Conservation (phyloP, 345 rosid genomes). For the Sapria himalayana region DNA sequence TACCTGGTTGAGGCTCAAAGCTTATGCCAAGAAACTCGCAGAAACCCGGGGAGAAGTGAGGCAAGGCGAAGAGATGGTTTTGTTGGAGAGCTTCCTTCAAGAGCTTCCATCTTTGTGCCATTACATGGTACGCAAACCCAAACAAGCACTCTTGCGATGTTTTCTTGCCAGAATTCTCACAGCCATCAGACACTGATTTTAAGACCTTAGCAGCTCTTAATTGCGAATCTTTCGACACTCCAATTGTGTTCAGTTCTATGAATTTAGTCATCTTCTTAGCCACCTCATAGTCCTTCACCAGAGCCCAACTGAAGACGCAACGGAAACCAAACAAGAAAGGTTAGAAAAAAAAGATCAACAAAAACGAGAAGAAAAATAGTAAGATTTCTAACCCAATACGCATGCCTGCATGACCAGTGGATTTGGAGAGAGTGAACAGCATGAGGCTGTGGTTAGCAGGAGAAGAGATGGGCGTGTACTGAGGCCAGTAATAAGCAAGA, state of each 20-base stretch:
- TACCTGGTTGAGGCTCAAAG: conserved; percentile 60
- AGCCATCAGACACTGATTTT: conserved; percentile 32
- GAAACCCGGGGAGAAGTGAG: conserved; percentile 25
- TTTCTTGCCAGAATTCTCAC: conserved; percentile 10
- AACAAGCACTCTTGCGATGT: conserved; percentile 25
- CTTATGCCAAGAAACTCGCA: conserved; percentile 32
- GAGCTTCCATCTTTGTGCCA: conserved; percentile 52
- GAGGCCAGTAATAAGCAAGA: conserved; percentile 93
- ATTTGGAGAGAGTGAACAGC: conserved; percentile 72
- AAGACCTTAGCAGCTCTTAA: conserved; percentile 62
- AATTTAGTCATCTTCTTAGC: conserved; percentile 62
- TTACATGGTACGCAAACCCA: conserved; percentile 18
- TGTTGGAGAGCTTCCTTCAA: conserved; percentile 34
- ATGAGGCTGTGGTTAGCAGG: conserved; percentile 58
- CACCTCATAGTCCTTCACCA: conserved; percentile 45
- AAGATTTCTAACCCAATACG: conserved; percentile 52
- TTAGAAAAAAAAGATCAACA: too few species aligned
- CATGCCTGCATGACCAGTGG: conserved; percentile 84
- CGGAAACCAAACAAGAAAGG: not conserved
- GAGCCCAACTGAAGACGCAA: conserved; percentile 46
- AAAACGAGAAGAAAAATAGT: too few species aligned
- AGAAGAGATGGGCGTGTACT: conserved; percentile 53
- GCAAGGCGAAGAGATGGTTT: conserved; percentile 42
- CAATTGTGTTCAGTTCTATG: conserved; percentile 66
- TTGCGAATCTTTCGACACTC: conserved; percentile 85